Evolutionary conservation across 805 yeast genomes (phyloP), one percentile per base, ranked within the genome.

Genomic region (Peterozyma xylosa): DNA sequence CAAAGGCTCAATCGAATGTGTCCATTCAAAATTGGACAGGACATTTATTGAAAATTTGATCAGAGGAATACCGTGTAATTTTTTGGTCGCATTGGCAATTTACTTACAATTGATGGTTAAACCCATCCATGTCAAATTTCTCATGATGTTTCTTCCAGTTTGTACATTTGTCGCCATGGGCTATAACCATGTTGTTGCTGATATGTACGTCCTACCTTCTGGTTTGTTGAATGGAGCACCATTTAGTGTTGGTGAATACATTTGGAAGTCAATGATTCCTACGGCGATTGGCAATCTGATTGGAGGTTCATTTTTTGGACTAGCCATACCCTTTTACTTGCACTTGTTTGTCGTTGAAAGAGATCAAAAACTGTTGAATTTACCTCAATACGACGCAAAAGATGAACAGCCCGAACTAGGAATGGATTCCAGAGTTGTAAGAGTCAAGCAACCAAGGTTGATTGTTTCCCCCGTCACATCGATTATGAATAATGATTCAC

Each of bases 321-420:
- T 80, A 3, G 67, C 74, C 0, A 60, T 84, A 10, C 88, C 93
- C 9, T 86, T 79, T 74, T 86, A 83, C 53, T 66, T 82, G 48
- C 95, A 86, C 56, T 54, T 86, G 40, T 71, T 75, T 16, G 85
- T 78, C 34, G 87, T 86, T 34, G 95, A 86, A 56, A 64, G 75
- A 46, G 95, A 86, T 63, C 76, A 78, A 59, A 70, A 70, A 49
- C 55, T 67, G 38, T 64, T 85, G 57, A 71, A 80, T 21, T 67
- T 86, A 48, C 95, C 95, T 2, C 63, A 67, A 35, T 84, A 74
- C 52, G 91, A 82, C 35, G 78, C 79, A 43, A 72, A 78, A 52
- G 95, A 86, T 60, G 93, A 86, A 59, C 91, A 83, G 51, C 93
- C 95, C 3, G 85, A 82, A 53, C 62, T 83, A 47, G 80, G 80